Base-by-base conservation (phyloP, 345 rosid species). In the Corchorus capsularis region DNA sequence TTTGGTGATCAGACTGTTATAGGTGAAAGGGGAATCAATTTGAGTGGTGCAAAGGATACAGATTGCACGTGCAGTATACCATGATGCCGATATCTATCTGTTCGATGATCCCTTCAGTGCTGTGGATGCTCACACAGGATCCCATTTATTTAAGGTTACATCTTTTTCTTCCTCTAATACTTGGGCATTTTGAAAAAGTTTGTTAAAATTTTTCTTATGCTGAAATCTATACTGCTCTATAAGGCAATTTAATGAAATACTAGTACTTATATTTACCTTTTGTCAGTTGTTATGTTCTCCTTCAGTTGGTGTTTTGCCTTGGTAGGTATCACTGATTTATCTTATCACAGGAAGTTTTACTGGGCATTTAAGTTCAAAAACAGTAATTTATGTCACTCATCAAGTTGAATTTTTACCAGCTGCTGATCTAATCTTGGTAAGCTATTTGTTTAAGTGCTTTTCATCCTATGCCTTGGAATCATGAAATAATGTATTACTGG, bases 51-150 rank as follows among this genome's bases (percentile, higher is more conserved):
- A 90, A 79, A 77, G 98, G 75, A 82, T 93, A 72, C 94, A 93
- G 76, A 86, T 93, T 79, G 97, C 97, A 1, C 94, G 97, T 0
- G 97, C 97, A 32, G 84, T 94, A 19, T 93, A 94, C 80, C 97
- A 93, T 77, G 97, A 91, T 84, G 89, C 93, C 0, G 95, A 93
- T 84, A 88, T 93, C 72, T 94, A 92, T 68, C 82, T 93, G 3
- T 91, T 94, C 4, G 98, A 94, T 69, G 98, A 94, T 79, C 97
- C 97, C 65, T 94, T 94, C 64, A 94, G 95, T 75, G 98, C 94
- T 10, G 93, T 93, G 57, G 97, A 94, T 87, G 97, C 95, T 47
- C 94, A 91, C 78, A 94, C 97, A 12, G 97, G 94, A 47, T 87
- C 93, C 74, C 94, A 90, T 80, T 84, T 94, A 60, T 93, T 91